Evolutionary conservation across 805 yeast species (phyloP), one percentile per base, ranked within the genome.

Genomic region (Myxozyma neotropica): DNA sequence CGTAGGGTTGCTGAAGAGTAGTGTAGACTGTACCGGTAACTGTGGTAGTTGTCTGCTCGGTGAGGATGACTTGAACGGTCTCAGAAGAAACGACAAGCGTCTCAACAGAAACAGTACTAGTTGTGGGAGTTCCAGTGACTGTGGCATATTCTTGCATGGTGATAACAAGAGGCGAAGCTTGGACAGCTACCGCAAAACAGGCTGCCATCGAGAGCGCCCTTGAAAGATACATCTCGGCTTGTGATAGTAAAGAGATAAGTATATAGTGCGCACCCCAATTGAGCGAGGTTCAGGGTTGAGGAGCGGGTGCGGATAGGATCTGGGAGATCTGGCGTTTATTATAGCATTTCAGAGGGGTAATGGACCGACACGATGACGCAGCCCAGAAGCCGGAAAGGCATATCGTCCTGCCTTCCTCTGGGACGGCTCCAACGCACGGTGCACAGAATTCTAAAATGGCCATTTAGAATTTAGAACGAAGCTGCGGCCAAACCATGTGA

Each of bases 21-120:
- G 53, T 24, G 38, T 45, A 44, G 24, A 57, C 43, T 19, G 61
- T 57, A 13, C 58, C 58, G 17, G 58, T 54, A 24, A 47, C 52
- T 21, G 53, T 47, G 19, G 43, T 27, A 17, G 58, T 47, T 1
- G 26, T 31, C n/a, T 52, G 13, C 17, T 51, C 17, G 13, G 55
- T 27, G 10, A 51, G 4, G 4, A 51, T 42, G 31, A 49, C 45
- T 35, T 55, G 63, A 10, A 55, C 42, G 15, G 57, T 51, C 8
- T 55, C 59, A 8, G 58, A 54, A 17, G 46, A 21, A 8, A 54
- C 35, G 15, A 40, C 51, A 21, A 43, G 24, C 19, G 54, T 48
- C 17, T 55, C 45, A 10, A 19, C 50, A 5, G 33, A n/a, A n/a
- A 31, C 42, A 13, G 58, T 54, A 21, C 21, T 33, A 1, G 58